Evolutionary conservation across 2,329 filamentous ascomycete genomes (phyloP), one percentile per base, ranked within the genome.

Genomic region (Rhinocladiella similis): DNA sequence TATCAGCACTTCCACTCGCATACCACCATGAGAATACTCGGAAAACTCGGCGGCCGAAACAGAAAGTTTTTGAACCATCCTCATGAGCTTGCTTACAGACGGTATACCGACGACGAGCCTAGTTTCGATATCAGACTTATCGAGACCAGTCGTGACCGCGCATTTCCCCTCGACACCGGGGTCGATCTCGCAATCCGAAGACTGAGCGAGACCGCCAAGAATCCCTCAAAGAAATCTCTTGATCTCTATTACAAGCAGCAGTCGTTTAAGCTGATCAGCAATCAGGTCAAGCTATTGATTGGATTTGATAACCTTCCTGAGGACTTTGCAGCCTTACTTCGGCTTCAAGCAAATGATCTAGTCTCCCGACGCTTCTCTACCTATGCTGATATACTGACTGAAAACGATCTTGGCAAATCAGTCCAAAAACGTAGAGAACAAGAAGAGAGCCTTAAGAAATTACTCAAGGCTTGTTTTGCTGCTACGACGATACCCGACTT

Each of bases 1-100:
- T 96, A 99, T 72, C 96, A 89, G 66, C 95, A 99, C 72, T 96
- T 97, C 72, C 93, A 97, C 69, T 90, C 95, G 0, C 94, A 99
- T 70, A 97, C 94, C 0, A 97, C 94, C 0, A 96, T 99, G 87
- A 83, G 94, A 45, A 99, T 99, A 55, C 81, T 99, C 1, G 94
- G 94, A 13, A 99, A 99, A 72, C 83, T 99, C 12, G 94, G 95
- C 45, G 94, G 94, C 6, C 86, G 94, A 22, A 99, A 99, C 67
- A 81, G 95, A 35, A 97, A 96, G 69, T 99, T 96, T 72, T 87
- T 97, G 77, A 96, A 89, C 5, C 89, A 91, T 47, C 90, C 93
- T 1, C 87, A 93, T 5, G 85, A 87, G n/a, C 82, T 99, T 12
- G 82, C 85, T 1, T 97, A 89, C 73, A 87, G 91, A 70, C 82